These are phyloP conservation scores for Candida ovalis DNA, from an alignment of 805 yeast species.

Conservation along the genomic window DNA sequence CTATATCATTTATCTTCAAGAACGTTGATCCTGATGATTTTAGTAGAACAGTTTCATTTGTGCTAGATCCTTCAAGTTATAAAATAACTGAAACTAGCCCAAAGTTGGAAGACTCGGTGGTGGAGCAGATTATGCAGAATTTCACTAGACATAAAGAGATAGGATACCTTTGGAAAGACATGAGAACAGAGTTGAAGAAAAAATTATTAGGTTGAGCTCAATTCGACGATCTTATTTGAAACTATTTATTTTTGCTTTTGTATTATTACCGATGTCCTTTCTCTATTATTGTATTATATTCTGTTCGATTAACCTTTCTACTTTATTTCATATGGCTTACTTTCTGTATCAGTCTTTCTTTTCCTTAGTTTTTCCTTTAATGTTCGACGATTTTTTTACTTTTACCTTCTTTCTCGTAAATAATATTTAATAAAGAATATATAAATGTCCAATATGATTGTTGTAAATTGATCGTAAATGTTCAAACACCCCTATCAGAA, in stretches of 20 bases:
- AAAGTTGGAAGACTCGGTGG: slow-evolving; percentile 20
- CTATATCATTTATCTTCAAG: slow-evolving; percentile 38
- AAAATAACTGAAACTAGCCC: slow-evolving; percentile 36
- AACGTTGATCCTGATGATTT: slow-evolving; percentile 45
- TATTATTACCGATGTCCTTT: too few relatives aligned
- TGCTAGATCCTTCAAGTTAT: slow-evolving; percentile 37
- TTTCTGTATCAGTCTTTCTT: too few relatives aligned
- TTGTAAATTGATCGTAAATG: too few relatives aligned
- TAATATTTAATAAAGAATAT: too few relatives aligned
- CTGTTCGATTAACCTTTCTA: too few relatives aligned
- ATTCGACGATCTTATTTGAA: neutral
- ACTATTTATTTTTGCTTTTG: neutral
- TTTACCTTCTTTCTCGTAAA: too few relatives aligned
- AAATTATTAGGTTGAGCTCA: slow-evolving; percentile 5
- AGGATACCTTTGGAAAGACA: slow-evolving; percentile 32
- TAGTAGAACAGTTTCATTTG: slow-evolving; percentile 41
- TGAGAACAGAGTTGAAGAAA: slow-evolving; percentile 24
- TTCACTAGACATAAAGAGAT: slow-evolving; percentile 29
- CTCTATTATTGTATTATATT: too few relatives aligned
- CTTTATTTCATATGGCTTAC: too few relatives aligned
- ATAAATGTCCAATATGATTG: too few relatives aligned
- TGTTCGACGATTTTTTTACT: too few relatives aligned
- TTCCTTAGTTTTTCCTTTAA: too few relatives aligned
- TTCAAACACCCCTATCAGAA: too few relatives aligned
- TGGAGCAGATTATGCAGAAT: slow-evolving; percentile 15